Evolutionary conservation across 192 early-diverging fungal genomes (phyloP), one percentile per base, ranked within the genome.

Genomic region (Rhizoclosmatium sp.): DNA sequence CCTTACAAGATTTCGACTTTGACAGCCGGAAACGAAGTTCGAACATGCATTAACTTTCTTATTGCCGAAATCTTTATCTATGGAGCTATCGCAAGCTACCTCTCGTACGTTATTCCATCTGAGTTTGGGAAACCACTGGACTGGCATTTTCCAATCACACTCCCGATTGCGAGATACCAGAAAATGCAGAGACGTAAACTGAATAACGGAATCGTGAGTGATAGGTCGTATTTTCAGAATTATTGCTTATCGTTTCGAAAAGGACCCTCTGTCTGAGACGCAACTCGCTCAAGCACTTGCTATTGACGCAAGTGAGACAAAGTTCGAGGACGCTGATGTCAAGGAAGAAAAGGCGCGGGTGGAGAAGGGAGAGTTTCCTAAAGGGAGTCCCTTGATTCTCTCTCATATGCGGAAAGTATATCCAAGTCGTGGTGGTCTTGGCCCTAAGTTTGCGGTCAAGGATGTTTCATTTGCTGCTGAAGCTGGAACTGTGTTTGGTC

Each of bases 391-490:
- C 4, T 78, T 93, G 31, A 82, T 93, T n/a, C 80, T 93, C 72
- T 83, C 88, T 45, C 81, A 86, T 72, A 90, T 93, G 87, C 84
- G 91, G 60, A 93, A 93, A 82, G 82, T 89, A 16, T 93, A 93
- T 68, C 65, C 81, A 0, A 74, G 82, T 58, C 79, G 84, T 2
- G 31, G 48, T 49, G 85, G 78, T 12, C 62, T 71, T 3, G 83
- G 79, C 14, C 71, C 79, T 2, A 92, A 93, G 76, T 65, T 91
- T 49, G 92, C 92, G 2, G 91, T 93, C 40, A 87, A 91, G 78
- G 87, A 92, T 76, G 86, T 93, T 19, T 89, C 88, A 3, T 85
- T 93, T 76, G 90, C 89, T 2, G 87, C 90, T 5, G 92, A 93
- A 44, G 80, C 80, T 45, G 81, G 86, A 51, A 70, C 84, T 3